Conservation (phyloP, 2,329 filamentous ascomycete genomes). For the Stagonosporopsis chrysanthemi region DNA sequence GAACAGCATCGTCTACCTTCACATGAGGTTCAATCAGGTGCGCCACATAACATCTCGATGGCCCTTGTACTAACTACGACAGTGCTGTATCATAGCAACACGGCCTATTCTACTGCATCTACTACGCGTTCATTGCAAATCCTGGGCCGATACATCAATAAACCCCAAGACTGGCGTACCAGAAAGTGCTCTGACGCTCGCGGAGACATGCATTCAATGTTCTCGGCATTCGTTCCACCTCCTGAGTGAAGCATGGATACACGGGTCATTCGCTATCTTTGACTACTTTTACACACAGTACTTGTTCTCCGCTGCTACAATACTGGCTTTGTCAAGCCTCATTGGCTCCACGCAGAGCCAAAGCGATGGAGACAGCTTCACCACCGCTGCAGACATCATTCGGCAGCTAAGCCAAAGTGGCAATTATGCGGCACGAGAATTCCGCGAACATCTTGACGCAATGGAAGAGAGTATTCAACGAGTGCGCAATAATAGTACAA, state of each 20-base stretch:
- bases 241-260: constrained; percentile 56
- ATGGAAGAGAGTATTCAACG: constrained; percentile 22
- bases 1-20: constrained; percentile 45
- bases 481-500: constrained; percentile 32
- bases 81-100: constrained; percentile 43
- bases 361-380: constrained; percentile 23
- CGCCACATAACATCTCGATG: neutral
- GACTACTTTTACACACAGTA: constrained; percentile 59
- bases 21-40: constrained; percentile 47
- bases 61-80: neutral
- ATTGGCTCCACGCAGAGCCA: constrained; percentile 34
- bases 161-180: constrained; percentile 18
- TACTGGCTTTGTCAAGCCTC: constrained; percentile 56
- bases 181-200: constrained; percentile 49
- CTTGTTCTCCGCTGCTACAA: constrained; percentile 56
- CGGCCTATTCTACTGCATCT: constrained; percentile 46
- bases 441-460: constrained; percentile 26
- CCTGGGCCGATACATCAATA: constrained; percentile 8
- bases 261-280: constrained; percentile 57
- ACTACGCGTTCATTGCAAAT: constrained; percentile 30
- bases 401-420: constrained; percentile 24
- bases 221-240: constrained; percentile 56
- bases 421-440: constrained; percentile 26
- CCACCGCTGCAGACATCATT: constrained; percentile 25
- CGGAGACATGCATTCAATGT: constrained; percentile 56